Percentiles rank a stretch among this genome's conserved stretches.
Conservation (phyloP, 129 eudicot species). For the Pittosporum tobira region DNA sequence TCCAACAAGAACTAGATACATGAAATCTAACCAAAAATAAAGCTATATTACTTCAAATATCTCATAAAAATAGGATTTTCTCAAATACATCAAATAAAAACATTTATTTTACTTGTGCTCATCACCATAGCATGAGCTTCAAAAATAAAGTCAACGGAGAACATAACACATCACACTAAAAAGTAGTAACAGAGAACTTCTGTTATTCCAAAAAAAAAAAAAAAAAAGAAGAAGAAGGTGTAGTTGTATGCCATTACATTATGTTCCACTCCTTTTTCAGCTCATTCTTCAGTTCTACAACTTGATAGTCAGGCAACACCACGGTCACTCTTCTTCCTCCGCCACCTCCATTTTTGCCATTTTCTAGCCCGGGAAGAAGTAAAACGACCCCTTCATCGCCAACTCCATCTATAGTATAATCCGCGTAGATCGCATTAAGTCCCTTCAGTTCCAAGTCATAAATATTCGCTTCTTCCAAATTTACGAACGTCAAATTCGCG, state of each 20-base stretch:
- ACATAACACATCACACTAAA: too few relatives aligned
- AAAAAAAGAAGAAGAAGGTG: too few relatives aligned
- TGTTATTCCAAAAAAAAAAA: too few relatives aligned
- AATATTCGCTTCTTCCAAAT: conserved; percentile 29
- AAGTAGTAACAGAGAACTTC: too few relatives aligned
- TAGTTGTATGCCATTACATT: not conserved
- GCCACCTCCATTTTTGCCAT: not conserved
- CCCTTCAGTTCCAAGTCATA: conserved; percentile 29
- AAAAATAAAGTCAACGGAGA: too few relatives aligned
- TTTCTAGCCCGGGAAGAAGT: conserved; percentile 26
- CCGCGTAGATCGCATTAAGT: conserved; percentile 16
- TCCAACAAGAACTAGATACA: too few relatives aligned
- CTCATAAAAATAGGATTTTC: too few relatives aligned
- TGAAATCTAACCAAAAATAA: too few relatives aligned
- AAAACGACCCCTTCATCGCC: conserved; percentile 47
- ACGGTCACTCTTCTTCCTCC: conserved; percentile 21
- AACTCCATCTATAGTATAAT: conserved; percentile 28
- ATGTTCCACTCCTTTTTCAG: conserved; percentile 27
- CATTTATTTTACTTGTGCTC: too few relatives aligned
- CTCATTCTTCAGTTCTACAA: conserved; percentile 25
- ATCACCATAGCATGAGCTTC: too few relatives aligned
- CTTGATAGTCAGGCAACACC: conserved; percentile 30
- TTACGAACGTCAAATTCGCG: conserved; percentile 38
- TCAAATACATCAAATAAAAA: too few relatives aligned
- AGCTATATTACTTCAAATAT: too few relatives aligned